A percentile compares a stretch with the other conserved stretches of the same genome.
phyloP scores from a whole-genome alignment of 2,329 filamentous ascomycete genomes.

The Fusarium guadeloupense region DNA sequence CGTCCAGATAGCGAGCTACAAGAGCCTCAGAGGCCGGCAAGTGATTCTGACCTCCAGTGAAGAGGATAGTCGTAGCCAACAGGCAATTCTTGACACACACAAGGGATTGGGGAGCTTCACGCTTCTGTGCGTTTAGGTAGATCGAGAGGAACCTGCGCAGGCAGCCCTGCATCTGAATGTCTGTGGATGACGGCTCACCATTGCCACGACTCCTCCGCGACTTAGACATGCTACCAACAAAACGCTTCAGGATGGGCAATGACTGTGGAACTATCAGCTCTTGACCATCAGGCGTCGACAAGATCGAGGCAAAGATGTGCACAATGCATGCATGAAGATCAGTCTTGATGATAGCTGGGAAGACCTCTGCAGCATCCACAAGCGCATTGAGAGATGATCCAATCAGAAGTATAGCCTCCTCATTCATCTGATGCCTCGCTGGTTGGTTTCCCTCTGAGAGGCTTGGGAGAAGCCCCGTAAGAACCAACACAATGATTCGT shows the following conservation, averaged over 20 bases:
- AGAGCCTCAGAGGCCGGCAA: conserved; percentile 80
- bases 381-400: conserved; percentile 84
- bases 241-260: conserved; percentile 90
- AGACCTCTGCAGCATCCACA: conserved; percentile 93
- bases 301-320: conserved; percentile 93
- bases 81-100: conserved; percentile 93
- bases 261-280: conserved; percentile 88
- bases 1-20: conserved; percentile 77
- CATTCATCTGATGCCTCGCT: conserved; percentile 80
- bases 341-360: conserved; percentile 94
- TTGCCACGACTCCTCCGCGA: conserved; percentile 51
- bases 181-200: conserved; percentile 60
- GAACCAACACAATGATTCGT: conserved; percentile 91
- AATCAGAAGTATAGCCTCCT: conserved; percentile 85
- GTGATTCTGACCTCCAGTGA: conserved; percentile 80
- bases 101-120: conserved; percentile 78
- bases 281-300: conserved; percentile 86
- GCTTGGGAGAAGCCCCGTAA: conserved; percentile 88
- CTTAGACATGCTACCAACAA: conserved; percentile 77
- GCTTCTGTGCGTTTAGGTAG: conserved; percentile 77
- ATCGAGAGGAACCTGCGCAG: conserved; percentile 85
- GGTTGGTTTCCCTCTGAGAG: conserved; percentile 72
- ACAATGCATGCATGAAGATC: conserved; percentile 96
- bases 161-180: conserved; percentile 80
- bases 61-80: conserved; percentile 85